These are phyloP conservation scores for Phaeosphaeriaceae sp. DNA, from an alignment of 2,329 filamentous ascomycete genomes.

Conservation along the genomic window DNA sequence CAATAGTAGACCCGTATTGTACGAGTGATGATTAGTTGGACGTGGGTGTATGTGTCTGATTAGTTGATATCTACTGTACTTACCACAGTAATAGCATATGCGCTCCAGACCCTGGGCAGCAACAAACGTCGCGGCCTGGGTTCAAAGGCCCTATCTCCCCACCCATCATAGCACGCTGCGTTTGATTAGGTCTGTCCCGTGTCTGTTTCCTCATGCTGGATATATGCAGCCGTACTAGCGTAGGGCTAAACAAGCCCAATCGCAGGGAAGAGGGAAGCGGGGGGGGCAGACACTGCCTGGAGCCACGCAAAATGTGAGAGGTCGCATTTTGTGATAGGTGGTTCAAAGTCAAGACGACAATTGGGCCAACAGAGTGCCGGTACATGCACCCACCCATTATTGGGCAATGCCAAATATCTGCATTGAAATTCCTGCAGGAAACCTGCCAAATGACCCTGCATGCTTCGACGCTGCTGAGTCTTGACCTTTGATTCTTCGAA, in stretches of 20 bases:
- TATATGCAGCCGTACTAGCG: conserved; percentile 35
- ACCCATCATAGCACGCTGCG: conserved; percentile 18
- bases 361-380: conserved; percentile 23
- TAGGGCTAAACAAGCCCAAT: conserved; percentile 29
- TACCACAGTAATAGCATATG: too few species aligned
- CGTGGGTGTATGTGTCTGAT: conserved; percentile 14
- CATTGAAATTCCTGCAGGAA: conserved; percentile 24
- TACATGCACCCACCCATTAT: conserved; percentile 22
- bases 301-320: conserved; percentile 29
- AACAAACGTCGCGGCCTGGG: conserved; percentile 9
- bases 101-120: conserved; percentile 15
- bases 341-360: conserved; percentile 17
- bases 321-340: conserved; percentile 38
- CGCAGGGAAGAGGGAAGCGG: conserved; percentile 14
- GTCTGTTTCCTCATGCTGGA: conserved; percentile 48
- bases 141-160: too few species aligned
- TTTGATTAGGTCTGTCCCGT: conserved; percentile 45
- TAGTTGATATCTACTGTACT: conserved; percentile 19
- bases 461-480: too few species aligned
- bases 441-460: conserved; percentile 12
- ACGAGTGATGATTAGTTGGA: too few species aligned
- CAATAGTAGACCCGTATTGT: too few species aligned
- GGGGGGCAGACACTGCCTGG: conserved; percentile 22
- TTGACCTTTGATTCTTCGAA: too few species aligned
- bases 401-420: conserved; percentile 23